Evolutionary conservation across 1,139 yeast species (phyloP), one percentile per base, ranked within the genome.

Genomic region (Ogataea hybrid): DNA sequence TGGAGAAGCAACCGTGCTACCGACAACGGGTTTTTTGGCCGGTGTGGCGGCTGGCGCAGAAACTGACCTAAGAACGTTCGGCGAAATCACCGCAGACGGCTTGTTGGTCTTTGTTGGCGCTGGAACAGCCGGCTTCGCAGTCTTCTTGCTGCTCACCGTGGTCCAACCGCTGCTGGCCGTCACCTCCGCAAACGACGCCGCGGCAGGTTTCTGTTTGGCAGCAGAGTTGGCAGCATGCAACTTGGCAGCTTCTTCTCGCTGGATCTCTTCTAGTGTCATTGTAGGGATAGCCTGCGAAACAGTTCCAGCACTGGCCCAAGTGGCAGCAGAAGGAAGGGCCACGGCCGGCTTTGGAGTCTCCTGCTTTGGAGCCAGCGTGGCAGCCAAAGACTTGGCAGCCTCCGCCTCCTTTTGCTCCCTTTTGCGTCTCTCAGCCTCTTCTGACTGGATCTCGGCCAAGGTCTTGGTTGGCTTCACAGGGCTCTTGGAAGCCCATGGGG

Each of bases 401-500:
- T 39, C 35, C 7, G 14, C 15, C 23, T 17, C 16, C 15, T 39
- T 33, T 18, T 33, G 23, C 11, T 16, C 35, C 21, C 22, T 21
- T 14, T 25, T 25, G 12, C 41, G 36, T 11, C 17, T 25, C 18
- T 39, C 33, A 5, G 17, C 30, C 29, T 39, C 46, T 17, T 43
- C 46, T 14, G 16, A 23, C 27, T 44, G 47, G 17, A 44, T 44
- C 21, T 44, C 42, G 8, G 34, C 44, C 18, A 86, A 67, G 1
- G 87, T 71, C 46, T 81, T 64, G n/a, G 71, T 61, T 31, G 83
- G 81, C 41, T 70, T 64, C 15, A 64, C 25, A 37, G 53, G 35
- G 8, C 52, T 25, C 9, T 50, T 44, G 3, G 64, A 52, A 6
- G 84, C 83, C 84, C 84, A 79, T 32, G 84, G 84, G 7, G 84